These are phyloP conservation scores for Colletotrichum karsti DNA, from an alignment of 2,329 filamentous ascomycete genomes.

Conservation along the genomic window DNA sequence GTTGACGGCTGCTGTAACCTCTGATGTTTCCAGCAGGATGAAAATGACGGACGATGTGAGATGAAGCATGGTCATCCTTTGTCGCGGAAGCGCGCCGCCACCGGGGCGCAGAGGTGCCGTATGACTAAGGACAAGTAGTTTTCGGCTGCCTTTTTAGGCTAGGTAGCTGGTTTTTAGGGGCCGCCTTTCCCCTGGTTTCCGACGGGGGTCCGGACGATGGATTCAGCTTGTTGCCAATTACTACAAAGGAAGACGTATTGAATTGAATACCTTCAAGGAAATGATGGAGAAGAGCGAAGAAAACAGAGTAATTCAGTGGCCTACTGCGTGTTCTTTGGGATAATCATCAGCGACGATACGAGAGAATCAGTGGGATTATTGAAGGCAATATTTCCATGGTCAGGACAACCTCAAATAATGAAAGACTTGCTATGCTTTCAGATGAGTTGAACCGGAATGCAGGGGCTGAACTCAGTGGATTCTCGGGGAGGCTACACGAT, in stretches of 20 bases:
- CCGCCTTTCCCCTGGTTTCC: not conserved
- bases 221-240: no score
- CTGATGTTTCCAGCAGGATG: not conserved
- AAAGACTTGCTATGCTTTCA: no score
- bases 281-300: no score
- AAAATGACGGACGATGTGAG: not conserved
- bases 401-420: no score
- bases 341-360: no score
- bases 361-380: no score
- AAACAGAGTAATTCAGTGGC: no score
- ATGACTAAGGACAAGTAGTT: not conserved
- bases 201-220: not conserved
- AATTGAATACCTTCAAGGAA: no score
- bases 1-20: not conserved
- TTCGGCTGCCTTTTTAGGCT: not conserved
- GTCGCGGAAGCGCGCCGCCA: not conserved
- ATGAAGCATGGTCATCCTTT: no score
- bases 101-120: not conserved
- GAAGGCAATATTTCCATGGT: no score
- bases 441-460: not conserved
- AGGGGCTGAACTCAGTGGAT: not conserved
- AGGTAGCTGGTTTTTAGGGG: not conserved
- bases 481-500: not conserved
- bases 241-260: no score
- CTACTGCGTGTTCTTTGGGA: no score